Evolutionary conservation across 768 basidiomycete species (phyloP), one percentile per base, ranked within the genome.

Genomic region (Termitomyces sp.): DNA sequence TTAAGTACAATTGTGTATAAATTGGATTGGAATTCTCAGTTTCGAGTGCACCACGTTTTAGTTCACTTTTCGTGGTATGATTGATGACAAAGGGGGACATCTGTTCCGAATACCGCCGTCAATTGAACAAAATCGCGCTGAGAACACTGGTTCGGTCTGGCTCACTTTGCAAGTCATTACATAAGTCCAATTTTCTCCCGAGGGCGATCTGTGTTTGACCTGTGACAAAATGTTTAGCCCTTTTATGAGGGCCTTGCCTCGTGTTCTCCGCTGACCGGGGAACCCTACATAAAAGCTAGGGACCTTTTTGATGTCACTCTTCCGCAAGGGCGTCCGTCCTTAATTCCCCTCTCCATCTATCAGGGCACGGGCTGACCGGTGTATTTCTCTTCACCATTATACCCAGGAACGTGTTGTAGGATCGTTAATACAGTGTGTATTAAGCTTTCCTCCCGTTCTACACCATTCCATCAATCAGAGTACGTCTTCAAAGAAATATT

Each of bases 241-340:
- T 47, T 17, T 45, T 23, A 15, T 5, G 21, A 26, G 35, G 28
- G n/a, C 12, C 12, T 30, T 63, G 73, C 75, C 78, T 78, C 77
- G 72, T 77, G 75, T 61, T 55, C 70, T 67, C 30, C 14, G 17
- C 10, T 26, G 26, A 28, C 31, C 30, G 30, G 30, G 30, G 30
- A 3, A 30, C 70, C 35, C 70, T 77, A 74, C 73, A 73, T 68
- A 65, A 53, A 44, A 42, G 17, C 69, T 60, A 12, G 14, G 4
- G 12, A 35, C 50, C 57, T 59, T 61, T 67, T 60, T 69, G 68
- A 69, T 72, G 62, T 64, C 63, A 64, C 63, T 66, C 60, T 61
- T 67, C 70, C 70, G 68, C 64, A 56, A 70, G 71, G 71, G 69
- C 70, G 60, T 64, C 66, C 61, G 70, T 71, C 70, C 73, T 68